Evolutionary conservation across 331 rosid genomes (phyloP).

Genomic region (Spiraea crenata): DNA sequence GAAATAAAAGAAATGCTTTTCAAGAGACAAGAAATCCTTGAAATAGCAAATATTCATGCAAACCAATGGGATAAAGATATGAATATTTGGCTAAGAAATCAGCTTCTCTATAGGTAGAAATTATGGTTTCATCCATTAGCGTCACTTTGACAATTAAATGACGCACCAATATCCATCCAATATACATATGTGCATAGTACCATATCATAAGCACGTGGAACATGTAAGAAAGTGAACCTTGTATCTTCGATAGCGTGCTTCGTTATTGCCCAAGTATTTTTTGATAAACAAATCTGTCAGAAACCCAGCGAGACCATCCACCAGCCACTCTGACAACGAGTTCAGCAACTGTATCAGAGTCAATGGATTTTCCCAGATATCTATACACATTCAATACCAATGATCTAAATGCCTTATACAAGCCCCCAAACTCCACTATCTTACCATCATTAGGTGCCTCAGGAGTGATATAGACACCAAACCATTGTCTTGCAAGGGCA

Average conservation of each 20-base stretch:
- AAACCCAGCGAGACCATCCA: conserved; percentile 96
- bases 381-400: background rate
- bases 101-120: background rate
- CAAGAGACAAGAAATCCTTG: background rate
- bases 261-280: conserved; percentile 88
- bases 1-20: background rate
- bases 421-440: conserved; percentile 14
- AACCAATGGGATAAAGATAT: background rate
- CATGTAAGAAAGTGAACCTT: conserved; percentile 59
- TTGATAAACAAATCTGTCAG: conserved; percentile 79
- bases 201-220: background rate
- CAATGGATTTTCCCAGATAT: conserved; percentile 14
- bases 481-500: conserved; percentile 96
- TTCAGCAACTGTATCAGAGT: conserved; percentile 26
- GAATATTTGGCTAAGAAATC: background rate
- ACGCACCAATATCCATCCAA: background rate
- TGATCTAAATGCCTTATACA: conserved; percentile 17
- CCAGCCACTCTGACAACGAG: conserved; percentile 80
- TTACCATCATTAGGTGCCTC: conserved; percentile 91
- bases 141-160: conserved; percentile 2
- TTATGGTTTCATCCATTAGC: conserved; percentile 9
- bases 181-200: background rate
- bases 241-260: conserved; percentile 89
- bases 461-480: conserved; percentile 88
- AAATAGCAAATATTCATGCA: background rate